Percentiles rank a stretch among this genome's conserved stretches.
Evolutionary conservation across 2,329 filamentous ascomycete species (phyloP).

Genomic region (Epichloe uncinata): DNA sequence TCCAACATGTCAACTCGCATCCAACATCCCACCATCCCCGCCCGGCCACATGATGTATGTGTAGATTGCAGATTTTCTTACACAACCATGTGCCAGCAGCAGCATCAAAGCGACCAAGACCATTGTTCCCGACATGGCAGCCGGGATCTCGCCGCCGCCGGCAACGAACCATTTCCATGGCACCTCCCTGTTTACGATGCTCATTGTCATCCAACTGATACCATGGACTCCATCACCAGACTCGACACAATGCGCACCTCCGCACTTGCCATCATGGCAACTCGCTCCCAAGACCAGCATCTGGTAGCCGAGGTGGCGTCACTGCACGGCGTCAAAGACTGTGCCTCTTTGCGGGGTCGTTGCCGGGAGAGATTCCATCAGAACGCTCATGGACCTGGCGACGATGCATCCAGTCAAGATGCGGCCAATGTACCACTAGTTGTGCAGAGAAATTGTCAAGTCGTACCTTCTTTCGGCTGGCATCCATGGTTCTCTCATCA

Average conservation of each 20-base stretch:
- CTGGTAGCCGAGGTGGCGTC: slow-evolving; percentile 52
- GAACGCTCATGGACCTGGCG: neutral
- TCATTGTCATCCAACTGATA: slow-evolving; percentile 77
- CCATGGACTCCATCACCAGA: slow-evolving; percentile 43
- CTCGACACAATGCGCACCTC: slow-evolving; percentile 54
- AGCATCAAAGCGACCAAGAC: neutral
- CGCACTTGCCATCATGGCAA: slow-evolving; percentile 63
- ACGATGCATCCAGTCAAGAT: neutral
- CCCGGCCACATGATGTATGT: no score
- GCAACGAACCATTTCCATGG: slow-evolving; percentile 44
- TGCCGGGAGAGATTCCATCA: neutral
- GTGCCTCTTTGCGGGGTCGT: slow-evolving; percentile 1
- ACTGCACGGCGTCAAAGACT: slow-evolving; percentile 33
- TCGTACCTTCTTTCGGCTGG: slow-evolving; percentile 69
- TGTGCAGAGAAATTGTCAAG: slow-evolving; percentile 7
- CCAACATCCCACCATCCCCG: neutral
- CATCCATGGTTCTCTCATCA: slow-evolving; percentile 79
- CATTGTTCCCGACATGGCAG: neutral
- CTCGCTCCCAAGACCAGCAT: slow-evolving; percentile 59
- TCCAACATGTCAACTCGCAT: neutral
- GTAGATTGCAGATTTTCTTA: neutral
- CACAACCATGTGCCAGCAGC: slow-evolving; percentile 3
- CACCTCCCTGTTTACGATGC: slow-evolving; percentile 60
- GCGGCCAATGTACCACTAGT: neutral
- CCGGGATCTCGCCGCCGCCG: neutral